phyloP scores from a whole-genome alignment of 108 stramenopile species.

The Skeletonema costatum region DNA sequence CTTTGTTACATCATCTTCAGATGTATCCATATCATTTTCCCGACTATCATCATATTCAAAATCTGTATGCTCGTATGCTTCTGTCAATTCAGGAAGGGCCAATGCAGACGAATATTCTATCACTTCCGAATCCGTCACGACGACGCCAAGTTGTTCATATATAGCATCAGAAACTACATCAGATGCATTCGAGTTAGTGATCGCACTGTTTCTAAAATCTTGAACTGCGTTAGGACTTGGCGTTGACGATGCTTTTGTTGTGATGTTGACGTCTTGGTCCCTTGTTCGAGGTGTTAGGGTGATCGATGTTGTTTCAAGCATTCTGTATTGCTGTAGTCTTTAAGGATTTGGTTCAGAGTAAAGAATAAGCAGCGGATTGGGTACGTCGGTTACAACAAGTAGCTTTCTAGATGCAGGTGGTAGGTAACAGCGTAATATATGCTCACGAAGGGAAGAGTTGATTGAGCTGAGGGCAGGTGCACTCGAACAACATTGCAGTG shows the following conservation, averaged over 20 bases:
- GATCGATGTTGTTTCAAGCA: background rate
- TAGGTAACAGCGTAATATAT: no score
- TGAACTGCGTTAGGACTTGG: conserved; percentile 19
- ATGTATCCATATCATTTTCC: no score
- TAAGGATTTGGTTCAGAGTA: no score
- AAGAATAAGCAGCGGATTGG: no score
- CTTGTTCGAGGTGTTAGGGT: background rate
- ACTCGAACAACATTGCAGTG: no score
- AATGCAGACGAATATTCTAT: conserved; percentile 1
- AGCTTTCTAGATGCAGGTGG: no score
- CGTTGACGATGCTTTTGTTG: conserved; percentile 38
- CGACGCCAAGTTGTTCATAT: conserved; percentile 10
- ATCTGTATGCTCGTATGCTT: background rate
- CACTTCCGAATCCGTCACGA: conserved; percentile 1
- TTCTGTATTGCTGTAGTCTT: background rate
- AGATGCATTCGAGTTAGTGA: background rate
- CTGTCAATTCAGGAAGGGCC: conserved; percentile 10
- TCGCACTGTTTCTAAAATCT: conserved; percentile 4
- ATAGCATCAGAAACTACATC: conserved; percentile 20
- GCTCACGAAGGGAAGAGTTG: no score
- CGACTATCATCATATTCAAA: background rate
- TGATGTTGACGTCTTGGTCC: conserved; percentile 17
- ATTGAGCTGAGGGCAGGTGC: no score
- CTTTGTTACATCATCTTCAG: background rate
- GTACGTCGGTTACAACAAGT: no score